phyloP scores from a whole-genome alignment of 805 yeast species.

The Teunomyces funiuensis region DNA sequence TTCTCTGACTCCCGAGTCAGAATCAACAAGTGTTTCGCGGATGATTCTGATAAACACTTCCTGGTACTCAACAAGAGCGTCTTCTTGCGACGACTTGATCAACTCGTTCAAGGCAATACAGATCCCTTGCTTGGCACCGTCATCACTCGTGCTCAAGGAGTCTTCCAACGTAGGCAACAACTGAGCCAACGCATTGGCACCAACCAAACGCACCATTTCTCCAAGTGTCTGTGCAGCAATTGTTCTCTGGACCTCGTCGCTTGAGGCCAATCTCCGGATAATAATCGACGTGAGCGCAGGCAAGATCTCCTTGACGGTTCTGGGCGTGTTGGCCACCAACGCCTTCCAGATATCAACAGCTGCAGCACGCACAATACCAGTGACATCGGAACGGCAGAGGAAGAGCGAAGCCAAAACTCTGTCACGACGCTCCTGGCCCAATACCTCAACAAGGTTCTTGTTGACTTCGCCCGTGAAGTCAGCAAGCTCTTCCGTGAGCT shows the following conservation, averaged over 20 bases:
- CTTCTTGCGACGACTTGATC: slow-evolving; percentile 67
- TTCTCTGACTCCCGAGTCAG: slow-evolving; percentile 71
- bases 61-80: slow-evolving; percentile 63
- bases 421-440: slow-evolving; percentile 89
- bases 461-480: slow-evolving; percentile 52
- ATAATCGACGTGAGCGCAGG: slow-evolving; percentile 80
- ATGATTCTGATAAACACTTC: slow-evolving; percentile 69
- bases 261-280: slow-evolving; percentile 79
- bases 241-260: slow-evolving; percentile 72
- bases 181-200: slow-evolving; percentile 80
- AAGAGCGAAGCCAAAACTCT: slow-evolving; percentile 81
- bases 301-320: slow-evolving; percentile 86
- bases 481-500: slow-evolving; percentile 55
- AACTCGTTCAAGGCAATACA: slow-evolving; percentile 91
- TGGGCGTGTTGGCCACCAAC: slow-evolving; percentile 92
- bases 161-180: slow-evolving; percentile 81
- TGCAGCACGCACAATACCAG: slow-evolving; percentile 83
- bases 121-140: slow-evolving; percentile 93
- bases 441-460: slow-evolving; percentile 66
- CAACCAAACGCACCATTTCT: slow-evolving; percentile 91
- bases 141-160: slow-evolving; percentile 51
- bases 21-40: slow-evolving; percentile 75
- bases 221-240: slow-evolving; percentile 94
- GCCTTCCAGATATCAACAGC: slow-evolving; percentile 97
- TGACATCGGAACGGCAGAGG: slow-evolving; percentile 89